Evolutionary conservation across 2,329 filamentous ascomycete genomes (phyloP), one percentile per base, ranked within the genome.

Genomic region (Aspergillus cejpii): DNA sequence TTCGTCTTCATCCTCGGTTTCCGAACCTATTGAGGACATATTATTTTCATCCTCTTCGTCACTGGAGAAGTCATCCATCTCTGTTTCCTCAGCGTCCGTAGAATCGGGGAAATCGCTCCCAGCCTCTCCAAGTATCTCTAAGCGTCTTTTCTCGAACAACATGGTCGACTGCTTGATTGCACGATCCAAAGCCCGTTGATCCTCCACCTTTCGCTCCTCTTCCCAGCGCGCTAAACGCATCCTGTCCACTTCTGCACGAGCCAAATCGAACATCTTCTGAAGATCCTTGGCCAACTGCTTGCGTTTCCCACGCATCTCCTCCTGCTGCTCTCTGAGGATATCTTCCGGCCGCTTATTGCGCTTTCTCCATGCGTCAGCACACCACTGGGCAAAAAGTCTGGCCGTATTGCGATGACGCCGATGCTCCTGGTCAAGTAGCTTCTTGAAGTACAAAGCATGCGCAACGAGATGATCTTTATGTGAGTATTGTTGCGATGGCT

Each of bases 401-500:
- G 91, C 91, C 2, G 77, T 74, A n/a, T 78, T 74, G 27, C 80
- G 80, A 65, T 97, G 91, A 10, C 83, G 77, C 51, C 80, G 79
- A 55, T 89, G 85, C 64, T 98, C 92, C 45, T 81, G 79, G 2
- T 83, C 68, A 70, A 97, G 79, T 27, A 97, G 74, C 57, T 82
- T 85, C 38, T 87, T 81, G 56, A 97, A 91, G 55, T 90, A 84
- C 10, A 84, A 62, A 47, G 85, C 83, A 49, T 94, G 90, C 37
- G 83, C 83, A 37, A 85, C 74, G 42, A 97, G 75, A 61, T 97
- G 87, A 59, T 97, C 90, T 60, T 81, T 78, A 55, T 94, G 89
- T n/a, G 85, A 82, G 74, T 87, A 97, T 58, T 92, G 87, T 41
- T 78, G 76, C 0, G 81, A 78, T 0, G 86, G 86, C 56, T 94